Evolutionary conservation across 371 early-diverging fungal genomes (phyloP), one percentile per base, ranked within the genome.

Genomic region (Mucor saturninus): DNA sequence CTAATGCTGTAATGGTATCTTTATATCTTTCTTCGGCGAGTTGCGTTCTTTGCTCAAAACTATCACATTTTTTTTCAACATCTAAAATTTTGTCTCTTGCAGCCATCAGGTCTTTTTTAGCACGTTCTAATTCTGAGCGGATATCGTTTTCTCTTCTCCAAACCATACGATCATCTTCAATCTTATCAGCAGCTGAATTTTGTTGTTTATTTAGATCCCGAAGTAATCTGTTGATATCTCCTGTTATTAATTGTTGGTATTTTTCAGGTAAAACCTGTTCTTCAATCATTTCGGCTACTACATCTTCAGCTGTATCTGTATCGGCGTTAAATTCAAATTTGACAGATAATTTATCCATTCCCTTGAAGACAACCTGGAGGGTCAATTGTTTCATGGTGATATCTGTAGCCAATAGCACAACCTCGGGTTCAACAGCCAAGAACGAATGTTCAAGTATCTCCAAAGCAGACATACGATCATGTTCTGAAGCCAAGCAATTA

Each of bases 221-320:
- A 49, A 95, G 78, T 54, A 91, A 90, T 60, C 92, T 84, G 61
- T 95, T 93, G 67, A 95, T 95, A 61, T 95, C 93, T 56, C 87
- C 86, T 28, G 91, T 93, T 56, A 97, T 91, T 45, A 91, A 80
- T 40, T 89, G 85, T 51, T 91, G 91, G 61, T 91, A 94, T 66
- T 79, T 72, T 53, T 90, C 84, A 31, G 88, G 91, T 21, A 94
- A 79, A 9, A 94, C 92, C 46, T 90, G 78, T 61, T 94, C 94
- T 50, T 89, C 91, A 67, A 94, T 93, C 95, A 97, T 95, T 69
- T 97, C 98, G 15, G 86, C 87, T 1, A 94, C 93, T 37, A 97
- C 95, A 61, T 91, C 91, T 61, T 95, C 95, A 2, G 95, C 93
- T 3, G 96, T 96, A 62, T 97, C 98, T 1, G 86, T 89, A 49